These are phyloP conservation scores for Globisporangium paddicum DNA, from an alignment of 352 stramenopile genomes.

Conservation along the genomic window DNA sequence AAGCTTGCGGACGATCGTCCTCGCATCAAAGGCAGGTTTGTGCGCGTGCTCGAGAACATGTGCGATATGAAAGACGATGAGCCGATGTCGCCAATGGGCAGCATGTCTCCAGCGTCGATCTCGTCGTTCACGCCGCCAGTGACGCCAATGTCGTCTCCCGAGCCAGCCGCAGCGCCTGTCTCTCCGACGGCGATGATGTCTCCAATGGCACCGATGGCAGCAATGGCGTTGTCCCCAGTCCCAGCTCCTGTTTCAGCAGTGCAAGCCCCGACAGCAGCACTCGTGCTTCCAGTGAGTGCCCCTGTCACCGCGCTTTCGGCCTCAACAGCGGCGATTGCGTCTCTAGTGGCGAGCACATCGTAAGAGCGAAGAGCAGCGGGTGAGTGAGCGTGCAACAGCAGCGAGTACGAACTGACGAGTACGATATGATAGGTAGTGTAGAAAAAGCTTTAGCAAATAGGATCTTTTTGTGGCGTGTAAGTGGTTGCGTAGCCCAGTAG, in stretches of 20 bases:
- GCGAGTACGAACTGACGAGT: slow-evolving; percentile 9
- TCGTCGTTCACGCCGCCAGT: slow-evolving; percentile 16
- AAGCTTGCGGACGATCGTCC: slow-evolving; percentile 96
- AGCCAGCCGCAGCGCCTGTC: neutral
- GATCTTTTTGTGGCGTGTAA: slow-evolving; percentile 15
- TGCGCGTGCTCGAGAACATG: slow-evolving; percentile 72
- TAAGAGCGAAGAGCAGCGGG: neutral
- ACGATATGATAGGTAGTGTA: slow-evolving; percentile 20
- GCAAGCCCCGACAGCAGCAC: neutral
- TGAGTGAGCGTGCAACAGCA: neutral
- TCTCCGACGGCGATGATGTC: slow-evolving; percentile 1
- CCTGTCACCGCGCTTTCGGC: neutral
- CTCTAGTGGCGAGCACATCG: slow-evolving; percentile 13
- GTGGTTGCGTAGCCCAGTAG: slow-evolving; percentile 7
- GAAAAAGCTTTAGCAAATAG: slow-evolving; percentile 15
- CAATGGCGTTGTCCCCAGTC: slow-evolving; percentile 3
- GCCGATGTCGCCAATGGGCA: slow-evolving; percentile 19
- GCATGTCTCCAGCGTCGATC: slow-evolving; percentile 13
- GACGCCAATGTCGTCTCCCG: slow-evolving; percentile 14
- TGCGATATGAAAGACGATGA: slow-evolving; percentile 40
- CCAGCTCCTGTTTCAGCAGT: neutral
- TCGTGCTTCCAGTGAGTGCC: neutral
- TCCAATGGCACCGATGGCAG: slow-evolving; percentile 5
- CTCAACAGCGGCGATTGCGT: slow-evolving; percentile 9
- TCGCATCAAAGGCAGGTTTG: slow-evolving; percentile 92